These are phyloP conservation scores for Ichthyophthirius multifiliis DNA, from an alignment of 169 alveolate species.

Conservation along the genomic window DNA sequence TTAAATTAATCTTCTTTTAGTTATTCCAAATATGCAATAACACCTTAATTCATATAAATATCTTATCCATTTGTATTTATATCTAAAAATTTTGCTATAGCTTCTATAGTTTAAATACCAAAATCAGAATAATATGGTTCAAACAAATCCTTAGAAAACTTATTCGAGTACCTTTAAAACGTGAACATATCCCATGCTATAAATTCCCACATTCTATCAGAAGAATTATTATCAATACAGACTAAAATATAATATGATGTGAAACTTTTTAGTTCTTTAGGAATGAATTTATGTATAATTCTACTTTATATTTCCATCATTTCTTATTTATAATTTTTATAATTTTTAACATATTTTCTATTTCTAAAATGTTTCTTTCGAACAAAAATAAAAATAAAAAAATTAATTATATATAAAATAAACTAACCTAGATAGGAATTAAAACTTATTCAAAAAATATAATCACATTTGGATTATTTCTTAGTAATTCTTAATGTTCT, in stretches of 20 bases:
- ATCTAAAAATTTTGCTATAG: constrained; percentile 2
- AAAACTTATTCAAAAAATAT: neutral
- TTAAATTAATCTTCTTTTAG: too few relatives aligned
- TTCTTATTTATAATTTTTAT: neutral
- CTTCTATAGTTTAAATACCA: neutral
- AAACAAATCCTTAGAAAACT: neutral
- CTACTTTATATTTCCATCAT: neutral
- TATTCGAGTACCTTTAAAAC: neutral
- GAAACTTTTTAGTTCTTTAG: constrained; percentile 9
- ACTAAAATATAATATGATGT: neutral
- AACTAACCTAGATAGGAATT: neutral
- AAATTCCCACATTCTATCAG: neutral
- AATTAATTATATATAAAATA: too few relatives aligned
- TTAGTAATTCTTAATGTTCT: neutral
- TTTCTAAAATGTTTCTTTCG: constrained; percentile 19
- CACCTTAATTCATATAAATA: too few relatives aligned
- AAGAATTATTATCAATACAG: neutral
- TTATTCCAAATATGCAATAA: too few relatives aligned
- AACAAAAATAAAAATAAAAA: too few relatives aligned
- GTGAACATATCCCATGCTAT: constrained; percentile 2
- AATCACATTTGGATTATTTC: neutral
- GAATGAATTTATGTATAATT: neutral
- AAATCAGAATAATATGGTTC: neutral
- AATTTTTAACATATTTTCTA: constrained; percentile 1
- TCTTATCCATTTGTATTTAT: too few relatives aligned